Conservation (phyloP, 306 rosid species). For the Vigna trinervia region DNA sequence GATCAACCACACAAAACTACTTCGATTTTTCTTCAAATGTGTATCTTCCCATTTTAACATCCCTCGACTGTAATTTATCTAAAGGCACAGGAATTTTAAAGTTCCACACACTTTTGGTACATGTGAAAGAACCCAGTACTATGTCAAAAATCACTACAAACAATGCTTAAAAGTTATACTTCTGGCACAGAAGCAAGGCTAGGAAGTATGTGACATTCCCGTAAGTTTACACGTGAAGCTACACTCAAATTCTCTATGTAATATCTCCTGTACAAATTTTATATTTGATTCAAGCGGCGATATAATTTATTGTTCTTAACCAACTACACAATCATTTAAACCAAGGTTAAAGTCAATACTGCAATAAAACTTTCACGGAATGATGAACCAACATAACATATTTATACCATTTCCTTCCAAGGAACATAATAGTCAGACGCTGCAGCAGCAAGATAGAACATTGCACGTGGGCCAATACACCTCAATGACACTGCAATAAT, state of each 20-base stretch:
- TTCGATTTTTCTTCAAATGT: neutral
- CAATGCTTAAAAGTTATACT: constrained; percentile 14
- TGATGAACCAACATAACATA: constrained; percentile 38
- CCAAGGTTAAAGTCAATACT: constrained; percentile 23
- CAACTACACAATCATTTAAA: constrained; percentile 25
- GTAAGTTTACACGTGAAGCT: constrained; percentile 32
- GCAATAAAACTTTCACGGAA: constrained; percentile 11
- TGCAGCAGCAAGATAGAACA: constrained; percentile 97
- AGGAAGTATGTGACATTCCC: neutral
- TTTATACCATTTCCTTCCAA: constrained; percentile 91
- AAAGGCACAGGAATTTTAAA: neutral
- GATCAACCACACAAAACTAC: neutral
- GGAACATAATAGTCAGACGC: constrained; percentile 94
- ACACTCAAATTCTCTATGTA: constrained; percentile 4
- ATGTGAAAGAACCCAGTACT: constrained; percentile 2
- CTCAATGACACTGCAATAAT: constrained; percentile 61
- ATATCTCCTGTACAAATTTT: constrained; percentile 13
- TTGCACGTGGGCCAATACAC: constrained; percentile 61
- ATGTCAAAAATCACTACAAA: neutral
- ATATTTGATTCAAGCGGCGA: constrained; percentile 19
- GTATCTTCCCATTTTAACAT: constrained; percentile 18
- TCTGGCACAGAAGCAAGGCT: constrained; percentile 20
- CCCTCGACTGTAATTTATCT: neutral
- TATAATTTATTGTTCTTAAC: constrained; percentile 11
- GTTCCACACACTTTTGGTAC: constrained; percentile 7